phyloP scores from a whole-genome alignment of 257 asterid species.

The Ballota nigra region DNA sequence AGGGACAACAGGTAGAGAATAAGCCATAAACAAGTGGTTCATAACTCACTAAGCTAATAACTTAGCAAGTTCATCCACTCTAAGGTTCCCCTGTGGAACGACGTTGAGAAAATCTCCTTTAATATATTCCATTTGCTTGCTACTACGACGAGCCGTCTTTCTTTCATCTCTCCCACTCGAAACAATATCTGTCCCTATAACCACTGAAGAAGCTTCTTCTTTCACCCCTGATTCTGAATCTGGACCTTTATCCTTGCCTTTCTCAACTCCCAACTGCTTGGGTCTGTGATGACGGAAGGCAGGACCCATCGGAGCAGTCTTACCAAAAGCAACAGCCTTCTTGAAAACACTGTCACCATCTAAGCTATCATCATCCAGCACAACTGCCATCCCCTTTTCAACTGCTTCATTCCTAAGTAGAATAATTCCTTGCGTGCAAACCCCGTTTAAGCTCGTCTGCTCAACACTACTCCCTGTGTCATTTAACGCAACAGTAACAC shows the following conservation, averaged over 20 bases:
- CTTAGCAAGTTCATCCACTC: conserved; percentile 92
- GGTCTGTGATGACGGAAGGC: conserved; percentile 37
- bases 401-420: conserved; percentile 64
- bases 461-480: conserved; percentile 1
- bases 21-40: neutral
- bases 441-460: conserved; percentile 17
- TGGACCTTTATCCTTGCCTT: conserved; percentile 32
- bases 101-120: conserved; percentile 53
- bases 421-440: conserved; percentile 41
- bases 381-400: conserved; percentile 62
- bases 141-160: conserved; percentile 28
- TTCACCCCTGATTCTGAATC: conserved; percentile 9
- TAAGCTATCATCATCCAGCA: conserved; percentile 53
- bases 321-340: conserved; percentile 54
- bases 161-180: conserved; percentile 35
- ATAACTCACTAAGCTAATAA: conserved; percentile 42
- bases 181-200: conserved; percentile 22
- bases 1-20: neutral
- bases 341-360: conserved; percentile 64
- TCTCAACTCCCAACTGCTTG: conserved; percentile 34
- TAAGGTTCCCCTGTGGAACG: conserved; percentile 61
- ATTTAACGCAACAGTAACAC: conserved; percentile 7
- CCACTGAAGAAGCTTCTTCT: conserved; percentile 31
- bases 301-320: conserved; percentile 72
- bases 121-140: conserved; percentile 41